Evolutionary conservation across 2,329 filamentous ascomycete genomes (phyloP).

Genomic region (Cytospora paraplurivora): DNA sequence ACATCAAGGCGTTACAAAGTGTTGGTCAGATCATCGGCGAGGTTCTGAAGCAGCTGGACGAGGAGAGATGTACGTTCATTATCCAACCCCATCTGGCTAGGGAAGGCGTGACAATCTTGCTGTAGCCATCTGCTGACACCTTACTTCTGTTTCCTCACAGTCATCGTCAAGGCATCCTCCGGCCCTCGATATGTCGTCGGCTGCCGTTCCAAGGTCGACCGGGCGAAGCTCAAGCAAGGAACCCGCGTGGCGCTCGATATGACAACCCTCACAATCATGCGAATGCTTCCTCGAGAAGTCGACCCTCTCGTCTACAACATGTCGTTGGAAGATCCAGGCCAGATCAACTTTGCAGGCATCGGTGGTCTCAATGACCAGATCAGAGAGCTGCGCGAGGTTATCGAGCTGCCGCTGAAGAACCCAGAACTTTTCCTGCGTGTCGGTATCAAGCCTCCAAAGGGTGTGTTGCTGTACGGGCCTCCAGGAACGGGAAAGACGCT

Average conservation of each 20-base stretch:
- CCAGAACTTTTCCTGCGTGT: constrained; percentile 96
- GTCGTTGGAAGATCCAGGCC: constrained; percentile 96
- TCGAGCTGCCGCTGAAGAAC: constrained; percentile 97
- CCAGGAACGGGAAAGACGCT: constrained; percentile 97
- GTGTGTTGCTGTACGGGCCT: constrained; percentile 92
- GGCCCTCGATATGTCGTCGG: constrained; percentile 97
- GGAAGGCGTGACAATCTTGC: constrained; percentile 31
- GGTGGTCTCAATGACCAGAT: constrained; percentile 98
- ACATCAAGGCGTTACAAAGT: constrained; percentile 98
- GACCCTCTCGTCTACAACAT: constrained; percentile 99
- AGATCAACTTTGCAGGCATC: constrained; percentile 97
- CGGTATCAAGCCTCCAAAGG: constrained; percentile 98
- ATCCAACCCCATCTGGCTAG: neutral
- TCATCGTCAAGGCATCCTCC: constrained; percentile 98
- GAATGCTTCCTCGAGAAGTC: constrained; percentile 97
- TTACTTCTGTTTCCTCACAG: constrained; percentile 48
- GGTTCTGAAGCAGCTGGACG: constrained; percentile 97
- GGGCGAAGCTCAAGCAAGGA: constrained; percentile 94
- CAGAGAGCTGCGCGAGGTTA: constrained; percentile 93
- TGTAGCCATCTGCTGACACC: neutral
- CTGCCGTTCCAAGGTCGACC: constrained; percentile 98
- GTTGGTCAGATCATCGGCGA: constrained; percentile 99
- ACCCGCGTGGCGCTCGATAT: constrained; percentile 97
- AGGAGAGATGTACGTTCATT: constrained; percentile 83
- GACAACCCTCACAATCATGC: constrained; percentile 99